Conservation (phyloP, 2,329 filamentous ascomycete species). For the Claviceps pusilla region DNA sequence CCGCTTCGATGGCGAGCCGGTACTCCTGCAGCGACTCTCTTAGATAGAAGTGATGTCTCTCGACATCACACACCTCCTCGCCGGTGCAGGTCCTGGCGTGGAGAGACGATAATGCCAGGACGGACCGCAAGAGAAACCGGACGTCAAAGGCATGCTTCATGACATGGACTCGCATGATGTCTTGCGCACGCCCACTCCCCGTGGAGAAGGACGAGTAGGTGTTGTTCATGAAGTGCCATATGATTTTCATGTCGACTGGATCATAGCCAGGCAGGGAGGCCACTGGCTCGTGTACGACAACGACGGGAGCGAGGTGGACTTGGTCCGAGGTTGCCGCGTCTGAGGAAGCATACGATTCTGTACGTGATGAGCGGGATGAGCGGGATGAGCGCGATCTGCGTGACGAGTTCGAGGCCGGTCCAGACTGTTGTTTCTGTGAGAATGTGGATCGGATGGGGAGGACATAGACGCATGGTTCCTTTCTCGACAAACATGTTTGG, state of each 20-base stretch:
- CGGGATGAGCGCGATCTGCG: neutral
- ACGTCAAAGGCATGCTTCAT: constrained; percentile 35
- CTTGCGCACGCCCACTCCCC: constrained; percentile 18
- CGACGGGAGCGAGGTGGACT: neutral
- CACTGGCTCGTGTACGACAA: constrained; percentile 9
- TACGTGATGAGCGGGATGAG: neutral
- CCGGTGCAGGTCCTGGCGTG: constrained; percentile 15
- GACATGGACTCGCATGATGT: constrained; percentile 30
- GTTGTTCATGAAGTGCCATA: constrained; percentile 39
- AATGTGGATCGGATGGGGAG: constrained; percentile 8
- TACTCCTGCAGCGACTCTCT: constrained; percentile 35
- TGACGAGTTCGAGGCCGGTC: neutral
- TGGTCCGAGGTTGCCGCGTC: neutral
- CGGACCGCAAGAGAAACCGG: constrained; percentile 39
- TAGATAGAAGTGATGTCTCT: constrained; percentile 29
- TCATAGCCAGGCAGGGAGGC: constrained; percentile 8
- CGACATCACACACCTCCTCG: constrained; percentile 13
- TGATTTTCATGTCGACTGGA: constrained; percentile 34
- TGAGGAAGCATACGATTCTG: neutral
- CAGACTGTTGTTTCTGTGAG: constrained; percentile 1
- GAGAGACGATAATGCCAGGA: constrained; percentile 36
- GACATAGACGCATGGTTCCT: constrained; percentile 32
- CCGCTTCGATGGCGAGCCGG: constrained; percentile 33
- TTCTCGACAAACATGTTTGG: constrained; percentile 32
- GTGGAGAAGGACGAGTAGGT: constrained; percentile 33